Evolutionary conservation across 1,139 yeast species (phyloP).

Genomic region (Blastobotrys ciferrii): DNA sequence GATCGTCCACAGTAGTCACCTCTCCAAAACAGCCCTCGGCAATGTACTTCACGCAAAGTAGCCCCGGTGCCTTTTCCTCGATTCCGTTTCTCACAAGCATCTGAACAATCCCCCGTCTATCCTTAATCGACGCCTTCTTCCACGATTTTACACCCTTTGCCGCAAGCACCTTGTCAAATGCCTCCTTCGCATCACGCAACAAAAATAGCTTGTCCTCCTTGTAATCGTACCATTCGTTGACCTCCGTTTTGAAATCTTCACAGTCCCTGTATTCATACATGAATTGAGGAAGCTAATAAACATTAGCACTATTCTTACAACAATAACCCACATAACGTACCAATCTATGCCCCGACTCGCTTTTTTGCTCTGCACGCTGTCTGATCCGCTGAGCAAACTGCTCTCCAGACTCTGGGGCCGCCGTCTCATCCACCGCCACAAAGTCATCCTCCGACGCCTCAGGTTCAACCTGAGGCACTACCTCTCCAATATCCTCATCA

Average conservation of each 20-base stretch:
- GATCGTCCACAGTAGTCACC: conserved; percentile 38
- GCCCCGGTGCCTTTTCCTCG: conserved; percentile 10
- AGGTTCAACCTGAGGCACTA: conserved; percentile 12
- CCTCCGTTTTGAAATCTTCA: conserved; percentile 28
- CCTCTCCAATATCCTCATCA: conserved; percentile 10
- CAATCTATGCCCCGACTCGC: conserved; percentile 8
- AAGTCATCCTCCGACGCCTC: conserved; percentile 15
- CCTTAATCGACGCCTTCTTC: conserved; percentile 16
- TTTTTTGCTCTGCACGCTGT: conserved; percentile 23
- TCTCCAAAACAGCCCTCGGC: conserved; percentile 44
- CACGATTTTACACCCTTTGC: conserved; percentile 9
- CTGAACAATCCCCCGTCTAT: conserved; percentile 14
- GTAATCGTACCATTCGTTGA: conserved; percentile 39
- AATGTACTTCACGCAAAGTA: conserved; percentile 37
- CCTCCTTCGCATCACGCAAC: conserved; percentile 6
- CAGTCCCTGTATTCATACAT: conserved; percentile 26
- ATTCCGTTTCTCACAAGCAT: not conserved
- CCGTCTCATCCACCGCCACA: conserved; percentile 27
- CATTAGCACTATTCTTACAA: conserved; percentile 5
- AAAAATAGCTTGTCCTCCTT: conserved; percentile 25
- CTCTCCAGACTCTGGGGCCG: conserved; percentile 17
- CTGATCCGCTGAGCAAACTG: conserved; percentile 26
- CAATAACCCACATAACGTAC: not conserved
- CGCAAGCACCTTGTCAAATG: not conserved
- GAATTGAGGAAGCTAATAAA: conserved; percentile 10